Evolutionary conservation across 345 rosid genomes (phyloP), one percentile per base, ranked within the genome.

Genomic region (Lepidium didymum): DNA sequence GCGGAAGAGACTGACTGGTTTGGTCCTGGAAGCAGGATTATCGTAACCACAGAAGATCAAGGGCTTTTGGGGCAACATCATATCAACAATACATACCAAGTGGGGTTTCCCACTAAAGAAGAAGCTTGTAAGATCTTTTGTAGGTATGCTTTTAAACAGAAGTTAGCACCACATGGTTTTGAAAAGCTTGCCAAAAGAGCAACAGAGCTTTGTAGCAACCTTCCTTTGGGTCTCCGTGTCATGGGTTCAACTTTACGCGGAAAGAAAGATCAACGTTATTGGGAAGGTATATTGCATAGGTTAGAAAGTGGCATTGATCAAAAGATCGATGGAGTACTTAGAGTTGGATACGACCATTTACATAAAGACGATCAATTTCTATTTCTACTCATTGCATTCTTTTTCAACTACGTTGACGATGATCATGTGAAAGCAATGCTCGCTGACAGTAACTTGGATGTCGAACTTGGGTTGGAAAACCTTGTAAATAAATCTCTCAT

Each of bases 381-480:
- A 3, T 81, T 81, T 70, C 66, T 67, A 7, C 55, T 70, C 12
- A 62, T 81, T 55, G 78, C 80, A 8, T 41, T 75, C 19, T 75
- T 78, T 42, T 73, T 72, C 10, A 72, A 53, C 13, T 19, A 71
- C 0, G 2, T 2, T 3, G 3, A 23, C 0, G 4, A 4, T 3
- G 29, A 73, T 6, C 1, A 0, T 4, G 40, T 76, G n/a, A 18
- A 3, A 5, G 8, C 29, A 4, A 62, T 77, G 23, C 46, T 77
- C 0, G 66, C 43, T 1, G 62, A 15, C 0, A 43, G 35, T 44
- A 33, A 62, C 5, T 8, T 10, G n/a, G 6, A 62, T 44, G 35
- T 16, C n/a, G 43, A 10, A 19, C 0, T 8, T 1, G 35, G 72
- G 7, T 67, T 67, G 60, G 10, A 41, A 15, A 12, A 3, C 8